Evolutionary conservation across 2,329 filamentous ascomycete species (phyloP), one percentile per base, ranked within the genome.

Genomic region (Xylaria sp.): DNA sequence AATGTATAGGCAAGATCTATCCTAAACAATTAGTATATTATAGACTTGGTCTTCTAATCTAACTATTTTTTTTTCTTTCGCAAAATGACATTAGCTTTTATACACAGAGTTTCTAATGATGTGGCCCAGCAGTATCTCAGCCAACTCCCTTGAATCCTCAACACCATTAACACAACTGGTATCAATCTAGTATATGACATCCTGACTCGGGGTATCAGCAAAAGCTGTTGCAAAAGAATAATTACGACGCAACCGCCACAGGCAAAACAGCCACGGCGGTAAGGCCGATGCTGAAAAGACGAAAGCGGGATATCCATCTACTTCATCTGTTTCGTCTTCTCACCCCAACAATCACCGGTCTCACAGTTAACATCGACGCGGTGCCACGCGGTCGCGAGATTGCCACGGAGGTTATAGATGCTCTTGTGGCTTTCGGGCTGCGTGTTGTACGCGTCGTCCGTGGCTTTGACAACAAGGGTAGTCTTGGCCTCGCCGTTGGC

Each of bases 301-400:
- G 15, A 37, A 54, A 31, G 23, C 10, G 25, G 25, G 29, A 41
- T 29, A 35, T 10, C 29, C 27, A 38, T 27, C 33, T n/a, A 13
- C 19, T 62, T 55, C 9, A 21, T 51, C 43, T 40, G 15, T n/a
- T 44, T 58, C 5, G 37, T 38, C 29, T 51, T 59, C 29, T 64
- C 62, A 2, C 19, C 29, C 54, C 54, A 58, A 17, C 54, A 64
- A 35, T 61, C 55, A 1, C 54, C 58, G 2, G 58, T 60, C 46
- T 65, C 63, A 51, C 63, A 70, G 40, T 73, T 67, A 21, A 75
- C 70, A 41, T 74, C 71, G 7, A 89, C 78, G 2, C 86, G 81
- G 71, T 90, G 86, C 87, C 87, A 90, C 1, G 86, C 87, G n/a
- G 85, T 88, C 1, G 86, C 85, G 56, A 89, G 77, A 71, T 89